Conservation (phyloP, 2,329 filamentous ascomycete species). For the Xylaria sp. region DNA sequence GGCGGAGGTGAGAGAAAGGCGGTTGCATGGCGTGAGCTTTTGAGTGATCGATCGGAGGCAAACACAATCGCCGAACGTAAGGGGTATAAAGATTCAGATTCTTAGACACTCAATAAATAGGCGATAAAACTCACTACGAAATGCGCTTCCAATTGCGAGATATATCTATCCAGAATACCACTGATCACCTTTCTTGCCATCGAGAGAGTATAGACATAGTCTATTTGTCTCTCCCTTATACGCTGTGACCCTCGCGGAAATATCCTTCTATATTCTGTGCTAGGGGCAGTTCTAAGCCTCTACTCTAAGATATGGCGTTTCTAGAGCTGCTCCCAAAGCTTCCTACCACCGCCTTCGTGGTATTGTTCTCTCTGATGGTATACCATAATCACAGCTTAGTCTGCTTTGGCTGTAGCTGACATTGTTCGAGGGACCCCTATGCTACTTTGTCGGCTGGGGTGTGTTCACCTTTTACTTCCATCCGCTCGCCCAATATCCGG, state of each 20-base stretch:
- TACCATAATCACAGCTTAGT: neutral
- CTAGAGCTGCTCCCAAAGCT: neutral
- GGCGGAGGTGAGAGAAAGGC: neutral
- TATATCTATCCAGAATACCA: neutral
- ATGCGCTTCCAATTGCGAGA: no score
- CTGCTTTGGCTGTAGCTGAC: neutral
- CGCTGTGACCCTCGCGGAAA: no score
- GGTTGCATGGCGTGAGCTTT: neutral
- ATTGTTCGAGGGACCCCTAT: slow-evolving; percentile 11
- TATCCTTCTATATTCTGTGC: no score
- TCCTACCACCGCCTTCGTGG: neutral
- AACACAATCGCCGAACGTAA: neutral
- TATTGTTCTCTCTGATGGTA: neutral
- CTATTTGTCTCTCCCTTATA: no score
- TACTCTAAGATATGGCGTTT: neutral
- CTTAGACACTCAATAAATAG: no score
- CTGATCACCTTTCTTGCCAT: neutral
- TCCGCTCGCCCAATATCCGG: slow-evolving; percentile 38
- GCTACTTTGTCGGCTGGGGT: slow-evolving; percentile 27
- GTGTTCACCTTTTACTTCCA: slow-evolving; percentile 38
- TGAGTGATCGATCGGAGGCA: neutral
- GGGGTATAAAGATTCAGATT: neutral
- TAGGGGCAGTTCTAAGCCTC: no score
- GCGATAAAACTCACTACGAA: no score
- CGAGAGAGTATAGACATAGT: neutral